Conservation (phyloP, 768 basidiomycete genomes). For the Mycena leptocephala region DNA sequence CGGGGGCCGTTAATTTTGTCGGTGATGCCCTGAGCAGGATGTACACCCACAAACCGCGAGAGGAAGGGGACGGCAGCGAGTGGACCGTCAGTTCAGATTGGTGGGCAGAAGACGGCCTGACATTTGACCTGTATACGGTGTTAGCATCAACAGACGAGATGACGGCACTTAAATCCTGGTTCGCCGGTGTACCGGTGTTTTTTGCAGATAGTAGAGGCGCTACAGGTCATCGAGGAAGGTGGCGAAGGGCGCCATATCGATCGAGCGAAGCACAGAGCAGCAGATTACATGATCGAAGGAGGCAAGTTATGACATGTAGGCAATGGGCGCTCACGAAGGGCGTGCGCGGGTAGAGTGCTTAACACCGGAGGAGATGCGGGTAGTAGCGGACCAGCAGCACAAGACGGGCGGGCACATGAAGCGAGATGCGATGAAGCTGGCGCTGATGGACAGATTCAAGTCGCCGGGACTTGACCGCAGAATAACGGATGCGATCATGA, state of each 20-base stretch:
- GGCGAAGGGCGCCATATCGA: not conserved
- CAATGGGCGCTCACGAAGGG: not conserved
- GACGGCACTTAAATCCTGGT: constrained; percentile 3
- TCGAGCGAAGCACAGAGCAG: constrained; percentile 12
- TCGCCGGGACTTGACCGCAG: constrained; percentile 37
- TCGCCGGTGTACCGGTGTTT: constrained; percentile 25
- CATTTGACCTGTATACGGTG: constrained; percentile 25
- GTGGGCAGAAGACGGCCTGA: constrained; percentile 32
- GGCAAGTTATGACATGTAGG: constrained; percentile 22
- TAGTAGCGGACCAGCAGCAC: constrained; percentile 5
- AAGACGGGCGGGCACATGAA: constrained; percentile 38
- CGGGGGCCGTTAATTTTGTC: constrained; percentile 36
- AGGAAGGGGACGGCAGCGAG: not conserved
- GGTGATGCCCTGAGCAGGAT: constrained; percentile 41
- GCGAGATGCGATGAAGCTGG: constrained; percentile 38
- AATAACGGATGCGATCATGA: constrained; percentile 35
- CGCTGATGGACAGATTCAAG: constrained; percentile 29
- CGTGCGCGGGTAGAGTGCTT: not conserved
- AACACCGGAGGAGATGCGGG: constrained; percentile 12
- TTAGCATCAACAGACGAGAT: not conserved
- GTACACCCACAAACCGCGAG: constrained; percentile 12
- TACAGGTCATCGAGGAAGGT: constrained; percentile 23
- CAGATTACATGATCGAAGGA: constrained; percentile 20
- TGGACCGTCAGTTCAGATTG: constrained; percentile 44
- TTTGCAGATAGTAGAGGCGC: not conserved